phyloP scores from a whole-genome alignment of 2,329 filamentous ascomycete genomes.

The Aspergillus versicolor region DNA sequence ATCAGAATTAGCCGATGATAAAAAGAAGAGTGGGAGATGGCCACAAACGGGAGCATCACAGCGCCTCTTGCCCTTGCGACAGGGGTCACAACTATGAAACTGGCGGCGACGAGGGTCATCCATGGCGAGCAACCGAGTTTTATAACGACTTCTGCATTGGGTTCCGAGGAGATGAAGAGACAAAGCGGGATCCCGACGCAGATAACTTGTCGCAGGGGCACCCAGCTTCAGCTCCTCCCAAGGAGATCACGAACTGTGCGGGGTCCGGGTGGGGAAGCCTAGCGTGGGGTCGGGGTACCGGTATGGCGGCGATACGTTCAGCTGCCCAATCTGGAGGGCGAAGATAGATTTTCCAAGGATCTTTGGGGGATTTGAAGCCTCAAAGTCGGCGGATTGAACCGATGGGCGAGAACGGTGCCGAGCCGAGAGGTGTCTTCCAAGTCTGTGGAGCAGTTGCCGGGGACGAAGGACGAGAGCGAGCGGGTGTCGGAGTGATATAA shows the following conservation, averaged over 20 bases:
- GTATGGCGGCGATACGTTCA: not conserved
- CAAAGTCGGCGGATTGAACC: no score
- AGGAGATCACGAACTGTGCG: not conserved
- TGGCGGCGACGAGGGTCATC: constrained; percentile 5
- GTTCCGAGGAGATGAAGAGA: not conserved
- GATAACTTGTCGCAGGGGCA: no score
- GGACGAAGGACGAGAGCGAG: not conserved
- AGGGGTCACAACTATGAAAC: constrained; percentile 10
- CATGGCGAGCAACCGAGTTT: not conserved
- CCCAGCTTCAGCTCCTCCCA: no score
- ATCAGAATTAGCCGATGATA: not conserved
- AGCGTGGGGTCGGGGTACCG: not conserved
- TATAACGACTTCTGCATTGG: not conserved
- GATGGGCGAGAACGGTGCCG: no score
- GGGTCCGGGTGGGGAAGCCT: not conserved
- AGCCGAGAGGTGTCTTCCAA: no score
- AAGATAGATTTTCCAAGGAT: not conserved
- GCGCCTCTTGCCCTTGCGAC: constrained; percentile 9
- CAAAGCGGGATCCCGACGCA: not conserved
- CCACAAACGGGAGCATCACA: constrained; percentile 6
- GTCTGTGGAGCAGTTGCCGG: not conserved
- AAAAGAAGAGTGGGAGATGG: not conserved
- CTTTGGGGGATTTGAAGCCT: no score
- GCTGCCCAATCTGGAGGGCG: not conserved
- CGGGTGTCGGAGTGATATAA: not conserved